A percentile compares a stretch with the other conserved stretches of the same genome.
Conservation (phyloP, 352 stramenopile genomes). For the Globisporangium apiculatum region DNA sequence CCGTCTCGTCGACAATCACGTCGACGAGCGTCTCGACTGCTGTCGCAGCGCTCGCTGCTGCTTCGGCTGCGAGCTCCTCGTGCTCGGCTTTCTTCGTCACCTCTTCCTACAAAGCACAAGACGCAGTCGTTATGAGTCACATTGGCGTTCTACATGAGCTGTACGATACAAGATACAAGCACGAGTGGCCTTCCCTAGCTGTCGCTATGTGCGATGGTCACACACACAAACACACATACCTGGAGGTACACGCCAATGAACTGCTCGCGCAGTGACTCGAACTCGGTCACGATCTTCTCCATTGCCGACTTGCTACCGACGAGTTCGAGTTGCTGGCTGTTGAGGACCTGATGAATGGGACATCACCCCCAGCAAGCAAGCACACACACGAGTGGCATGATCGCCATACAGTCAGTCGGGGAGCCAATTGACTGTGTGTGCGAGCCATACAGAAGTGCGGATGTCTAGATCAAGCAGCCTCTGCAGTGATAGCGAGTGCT, state of each 20-base stretch:
- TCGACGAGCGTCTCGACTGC: conserved; percentile 9
- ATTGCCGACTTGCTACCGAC: conserved; percentile 53
- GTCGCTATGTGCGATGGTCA: too few species aligned
- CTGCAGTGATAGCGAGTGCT: neutral
- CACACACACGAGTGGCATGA: too few species aligned
- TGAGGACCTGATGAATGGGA: conserved; percentile 26
- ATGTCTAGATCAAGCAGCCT: too few species aligned
- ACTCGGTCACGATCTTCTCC: conserved; percentile 69
- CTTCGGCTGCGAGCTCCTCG: conserved; percentile 6
- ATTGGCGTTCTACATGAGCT: too few species aligned
- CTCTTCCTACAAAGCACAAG: conserved; percentile 21
- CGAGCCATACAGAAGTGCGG: too few species aligned
- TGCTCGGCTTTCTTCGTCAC: conserved; percentile 24
- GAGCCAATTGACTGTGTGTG: too few species aligned
- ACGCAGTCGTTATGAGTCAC: neutral
- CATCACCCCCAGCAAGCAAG: neutral
- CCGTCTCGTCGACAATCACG: conserved; percentile 1
- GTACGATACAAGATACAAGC: too few species aligned
- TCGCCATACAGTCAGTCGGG: neutral
- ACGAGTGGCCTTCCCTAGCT: too few species aligned
- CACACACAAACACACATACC: conserved; percentile 8
- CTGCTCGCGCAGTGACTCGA: conserved; percentile 70
- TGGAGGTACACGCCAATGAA: conserved; percentile 59
- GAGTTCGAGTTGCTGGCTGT: conserved; percentile 71
- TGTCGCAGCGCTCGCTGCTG: conserved; percentile 7